These are phyloP conservation scores for Dictyostelium discoideum DNA, from an alignment of 78 protist species.

Conservation along the genomic window DNA sequence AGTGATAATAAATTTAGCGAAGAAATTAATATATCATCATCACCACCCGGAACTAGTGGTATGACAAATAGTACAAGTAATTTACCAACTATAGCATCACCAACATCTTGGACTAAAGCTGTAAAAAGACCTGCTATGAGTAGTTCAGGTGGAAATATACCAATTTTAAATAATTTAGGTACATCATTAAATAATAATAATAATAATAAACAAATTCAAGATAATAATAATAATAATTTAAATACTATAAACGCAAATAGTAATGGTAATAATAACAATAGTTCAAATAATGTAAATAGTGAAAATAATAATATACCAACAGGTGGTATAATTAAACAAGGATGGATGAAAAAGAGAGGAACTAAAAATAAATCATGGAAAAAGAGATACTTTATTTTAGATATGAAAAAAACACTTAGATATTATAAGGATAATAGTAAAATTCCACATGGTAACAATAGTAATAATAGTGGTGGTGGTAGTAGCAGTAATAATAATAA, in stretches of 20 bases:
- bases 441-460: not conserved
- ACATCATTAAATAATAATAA: not conserved
- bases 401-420: slow-evolving; percentile 24
- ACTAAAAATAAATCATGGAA: slow-evolving; percentile 62
- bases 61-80: not conserved
- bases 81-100: not conserved
- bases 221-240: not conserved
- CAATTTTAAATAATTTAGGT: not conserved
- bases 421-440: slow-evolving; percentile 1
- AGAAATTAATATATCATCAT: not conserved
- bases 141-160: not conserved
- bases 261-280: not conserved
- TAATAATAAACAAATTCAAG: not conserved
- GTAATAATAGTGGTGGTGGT: not conserved
- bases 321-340: slow-evolving; percentile 71
- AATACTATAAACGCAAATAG: not conserved
- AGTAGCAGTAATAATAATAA: not conserved
- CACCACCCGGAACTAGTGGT: not conserved
- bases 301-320: slow-evolving; percentile 15
- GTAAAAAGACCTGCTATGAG: not conserved
- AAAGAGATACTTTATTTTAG: slow-evolving; percentile 58
- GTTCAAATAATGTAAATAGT: not conserved
- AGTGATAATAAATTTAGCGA: not conserved
- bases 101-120: slow-evolving; percentile 20
- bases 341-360: slow-evolving; percentile 74